Evolutionary conservation across 2,329 filamentous ascomycete species (phyloP).

Genomic region (Coleophoma crateriformis): DNA sequence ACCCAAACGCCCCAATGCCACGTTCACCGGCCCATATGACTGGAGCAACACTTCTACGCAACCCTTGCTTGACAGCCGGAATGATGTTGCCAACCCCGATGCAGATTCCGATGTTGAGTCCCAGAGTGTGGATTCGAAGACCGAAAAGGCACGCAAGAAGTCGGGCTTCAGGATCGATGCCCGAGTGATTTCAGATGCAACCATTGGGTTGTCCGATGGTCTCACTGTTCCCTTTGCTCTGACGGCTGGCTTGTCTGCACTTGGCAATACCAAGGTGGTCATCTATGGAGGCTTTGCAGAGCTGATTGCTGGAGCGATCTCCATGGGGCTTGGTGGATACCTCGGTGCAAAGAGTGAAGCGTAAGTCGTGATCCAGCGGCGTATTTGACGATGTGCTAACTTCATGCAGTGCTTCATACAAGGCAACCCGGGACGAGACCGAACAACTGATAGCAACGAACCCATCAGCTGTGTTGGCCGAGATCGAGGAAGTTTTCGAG

Average conservation of each 20-base stretch:
- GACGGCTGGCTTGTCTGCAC: conserved; percentile 47
- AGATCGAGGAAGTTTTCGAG: conserved; percentile 27
- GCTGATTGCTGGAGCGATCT: conserved; percentile 54
- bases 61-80: conserved; percentile 8
- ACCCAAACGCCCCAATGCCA: neutral
- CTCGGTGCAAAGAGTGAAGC: conserved; percentile 44
- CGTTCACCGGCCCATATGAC: conserved; percentile 2
- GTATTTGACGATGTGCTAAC: conserved; percentile 11
- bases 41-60: conserved; percentile 11
- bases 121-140: conserved; percentile 15
- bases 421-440: conserved; percentile 20
- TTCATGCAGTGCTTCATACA: conserved; percentile 22
- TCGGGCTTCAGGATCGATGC: conserved; percentile 24
- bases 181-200: conserved; percentile 42
- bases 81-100: neutral
- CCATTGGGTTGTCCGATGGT: conserved; percentile 57
- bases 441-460: conserved; percentile 18
- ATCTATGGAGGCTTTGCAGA: conserved; percentile 56
- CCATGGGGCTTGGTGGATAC: conserved; percentile 58
- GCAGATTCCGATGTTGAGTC: conserved; percentile 19
- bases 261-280: conserved; percentile 45
- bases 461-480: conserved; percentile 17
- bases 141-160: conserved; percentile 13
- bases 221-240: conserved; percentile 59
- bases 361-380: conserved; percentile 13